Evolutionary conservation across 139 green algal genomes (phyloP).

Genomic region (Marvania coccoides): DNA sequence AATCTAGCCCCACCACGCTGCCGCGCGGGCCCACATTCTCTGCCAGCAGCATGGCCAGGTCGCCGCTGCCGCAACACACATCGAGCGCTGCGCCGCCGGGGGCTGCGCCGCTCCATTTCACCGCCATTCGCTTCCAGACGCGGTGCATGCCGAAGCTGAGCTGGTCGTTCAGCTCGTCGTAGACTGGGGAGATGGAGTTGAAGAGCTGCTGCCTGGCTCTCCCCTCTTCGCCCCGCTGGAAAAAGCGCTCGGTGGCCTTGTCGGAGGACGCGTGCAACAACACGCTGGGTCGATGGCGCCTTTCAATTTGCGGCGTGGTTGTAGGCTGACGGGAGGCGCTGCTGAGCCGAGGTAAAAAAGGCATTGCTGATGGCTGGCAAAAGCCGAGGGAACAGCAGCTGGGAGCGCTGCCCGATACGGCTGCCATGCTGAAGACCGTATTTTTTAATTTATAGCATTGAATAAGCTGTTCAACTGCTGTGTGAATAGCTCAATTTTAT

Average conservation of each 20-base stretch:
- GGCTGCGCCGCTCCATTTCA: slow-evolving; percentile 71
- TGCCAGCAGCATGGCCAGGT: slow-evolving; percentile 79
- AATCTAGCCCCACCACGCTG: slow-evolving; percentile 87
- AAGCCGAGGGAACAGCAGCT: too few relatives aligned
- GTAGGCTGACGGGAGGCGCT: too few relatives aligned
- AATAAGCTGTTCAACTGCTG: too few relatives aligned
- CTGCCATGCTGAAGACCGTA: too few relatives aligned
- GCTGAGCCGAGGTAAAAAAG: too few relatives aligned
- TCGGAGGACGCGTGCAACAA: too few relatives aligned
- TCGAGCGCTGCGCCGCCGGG: slow-evolving; percentile 64
- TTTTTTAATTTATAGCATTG: too few relatives aligned
- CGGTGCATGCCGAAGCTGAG: slow-evolving; percentile 89
- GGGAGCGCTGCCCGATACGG: too few relatives aligned
- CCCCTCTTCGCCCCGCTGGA: slow-evolving; percentile 11
- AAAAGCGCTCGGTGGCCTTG: slow-evolving; percentile 6
- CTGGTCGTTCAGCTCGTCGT: slow-evolving; percentile 87
- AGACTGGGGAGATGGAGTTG: slow-evolving; percentile 79
- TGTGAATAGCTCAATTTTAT: too few relatives aligned
- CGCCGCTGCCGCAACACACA: slow-evolving; percentile 91
- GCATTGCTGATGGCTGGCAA: too few relatives aligned
- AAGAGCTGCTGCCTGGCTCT: slow-evolving; percentile 65
- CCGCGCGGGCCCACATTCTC: slow-evolving; percentile 66
- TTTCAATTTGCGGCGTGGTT: too few relatives aligned
- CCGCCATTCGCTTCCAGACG: slow-evolving; percentile 91
- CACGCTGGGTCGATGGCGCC: too few relatives aligned